Evolutionary conservation across 2,329 filamentous ascomycete species (phyloP).

Genomic region (Colletotrichum shisoi): DNA sequence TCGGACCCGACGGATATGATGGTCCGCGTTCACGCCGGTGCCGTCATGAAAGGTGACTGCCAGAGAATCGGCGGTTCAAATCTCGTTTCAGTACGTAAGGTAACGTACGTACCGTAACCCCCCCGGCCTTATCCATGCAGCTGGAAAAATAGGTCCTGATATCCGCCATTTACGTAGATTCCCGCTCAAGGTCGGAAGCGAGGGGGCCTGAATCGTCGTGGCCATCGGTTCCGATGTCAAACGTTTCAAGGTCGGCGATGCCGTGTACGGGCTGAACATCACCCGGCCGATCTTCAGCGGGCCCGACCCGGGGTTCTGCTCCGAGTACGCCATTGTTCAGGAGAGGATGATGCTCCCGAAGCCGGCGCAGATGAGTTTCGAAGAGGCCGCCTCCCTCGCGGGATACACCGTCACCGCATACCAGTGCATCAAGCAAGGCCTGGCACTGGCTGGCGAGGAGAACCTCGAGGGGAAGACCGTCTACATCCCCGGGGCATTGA

Average conservation of each 20-base stretch:
- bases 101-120: not conserved
- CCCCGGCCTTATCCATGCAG: not conserved
- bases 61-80: constrained; percentile 42
- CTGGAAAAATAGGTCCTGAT: no score
- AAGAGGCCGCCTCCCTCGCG: constrained; percentile 50
- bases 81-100: constrained; percentile 38
- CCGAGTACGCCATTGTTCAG: constrained; percentile 52
- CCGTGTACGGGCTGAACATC: constrained; percentile 49
- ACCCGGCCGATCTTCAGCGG: constrained; percentile 50
- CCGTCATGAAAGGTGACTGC: constrained; percentile 50
- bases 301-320: constrained; percentile 47
- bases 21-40: constrained; percentile 51
- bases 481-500: constrained; percentile 60
- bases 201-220: constrained; percentile 23
- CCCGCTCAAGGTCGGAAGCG: constrained; percentile 20
- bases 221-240: constrained; percentile 15
- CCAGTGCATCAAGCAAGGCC: constrained; percentile 54
- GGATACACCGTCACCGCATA: constrained; percentile 53
- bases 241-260: constrained; percentile 38
- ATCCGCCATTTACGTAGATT: constrained; percentile 43
- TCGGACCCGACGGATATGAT: constrained; percentile 55
- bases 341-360: constrained; percentile 50
- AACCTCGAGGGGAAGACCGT: constrained; percentile 60
- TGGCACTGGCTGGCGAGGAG: constrained; percentile 49
- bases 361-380: constrained; percentile 46